Evolutionary conservation across 257 asterid species (phyloP).

Genomic region (Primulina huaijiensis): DNA sequence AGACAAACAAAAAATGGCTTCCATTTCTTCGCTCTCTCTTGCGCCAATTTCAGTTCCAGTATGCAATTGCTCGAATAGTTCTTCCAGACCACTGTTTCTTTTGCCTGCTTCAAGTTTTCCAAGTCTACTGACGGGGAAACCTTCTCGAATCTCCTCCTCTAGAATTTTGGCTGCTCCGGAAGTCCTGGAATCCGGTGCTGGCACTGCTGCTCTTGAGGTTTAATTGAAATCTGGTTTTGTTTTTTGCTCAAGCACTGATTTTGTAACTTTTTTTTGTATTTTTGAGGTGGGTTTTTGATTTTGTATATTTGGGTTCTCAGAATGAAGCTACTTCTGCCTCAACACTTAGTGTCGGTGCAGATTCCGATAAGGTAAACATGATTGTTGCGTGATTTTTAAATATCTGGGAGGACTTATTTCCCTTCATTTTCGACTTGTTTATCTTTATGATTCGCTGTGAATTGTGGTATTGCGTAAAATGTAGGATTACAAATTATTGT

Average conservation of each 20-base stretch:
- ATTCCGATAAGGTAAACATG: slow-evolving; percentile 47
- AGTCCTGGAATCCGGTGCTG: slow-evolving; percentile 44
- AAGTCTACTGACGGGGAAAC: slow-evolving; percentile 31
- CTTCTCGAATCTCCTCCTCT: slow-evolving; percentile 39
- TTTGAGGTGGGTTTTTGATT: slow-evolving; percentile 22
- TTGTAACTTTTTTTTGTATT: slow-evolving; percentile 1
- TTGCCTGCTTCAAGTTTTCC: slow-evolving; percentile 31
- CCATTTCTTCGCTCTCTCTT: slow-evolving; percentile 45
- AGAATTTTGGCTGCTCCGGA: slow-evolving; percentile 61
- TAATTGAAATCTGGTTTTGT: not conserved
- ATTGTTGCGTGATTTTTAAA: not conserved
- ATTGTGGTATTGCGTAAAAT: no score
- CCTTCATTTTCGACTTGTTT: not conserved
- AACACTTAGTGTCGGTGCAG: slow-evolving; percentile 38
- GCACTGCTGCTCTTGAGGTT: slow-evolving; percentile 44
- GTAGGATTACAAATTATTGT: no score
- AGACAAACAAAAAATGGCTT: slow-evolving; percentile 35
- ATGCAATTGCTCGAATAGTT: slow-evolving; percentile 46
- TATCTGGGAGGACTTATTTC: not conserved
- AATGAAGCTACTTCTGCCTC: slow-evolving; percentile 43
- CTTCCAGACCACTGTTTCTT: slow-evolving; percentile 44
- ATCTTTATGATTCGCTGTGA: not conserved
- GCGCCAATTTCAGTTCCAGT: slow-evolving; percentile 40
- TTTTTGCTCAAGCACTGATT: not conserved
- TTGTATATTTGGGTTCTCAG: slow-evolving; percentile 28